phyloP scores from a whole-genome alignment of 1,284 basidiomycete species.

The Paramarasmius palmivorus region DNA sequence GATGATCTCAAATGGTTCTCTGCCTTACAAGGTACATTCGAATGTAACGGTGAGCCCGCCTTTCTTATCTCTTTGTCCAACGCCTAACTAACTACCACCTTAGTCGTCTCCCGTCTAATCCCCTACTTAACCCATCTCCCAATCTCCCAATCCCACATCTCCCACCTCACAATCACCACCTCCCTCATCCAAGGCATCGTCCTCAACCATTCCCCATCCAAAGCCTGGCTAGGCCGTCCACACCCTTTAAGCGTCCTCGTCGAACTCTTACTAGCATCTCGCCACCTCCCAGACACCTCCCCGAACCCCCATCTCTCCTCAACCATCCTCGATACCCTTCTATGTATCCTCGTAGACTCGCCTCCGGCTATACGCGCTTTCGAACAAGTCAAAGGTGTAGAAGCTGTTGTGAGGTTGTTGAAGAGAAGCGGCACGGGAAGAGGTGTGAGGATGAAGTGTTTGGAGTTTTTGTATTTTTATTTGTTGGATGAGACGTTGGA shows the following conservation, averaged over 20 bases:
- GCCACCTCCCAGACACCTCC: constrained; percentile 41
- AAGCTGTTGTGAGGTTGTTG: constrained; percentile 78
- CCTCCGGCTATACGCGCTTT: constrained; percentile 72
- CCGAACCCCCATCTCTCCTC: constrained; percentile 49
- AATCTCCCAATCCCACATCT: neutral
- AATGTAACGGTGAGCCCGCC: neutral
- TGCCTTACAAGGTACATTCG: neutral
- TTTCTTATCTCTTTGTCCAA: neutral
- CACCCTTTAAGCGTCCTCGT: constrained; percentile 55
- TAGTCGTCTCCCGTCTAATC: neutral
- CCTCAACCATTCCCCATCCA: constrained; percentile 69
- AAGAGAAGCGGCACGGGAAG: constrained; percentile 81
- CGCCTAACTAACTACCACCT: neutral
- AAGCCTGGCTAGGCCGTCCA: constrained; percentile 67
- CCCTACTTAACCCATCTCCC: neutral
- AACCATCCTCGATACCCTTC: constrained; percentile 75
- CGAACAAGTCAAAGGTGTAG: constrained; percentile 74
- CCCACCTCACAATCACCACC: neutral
- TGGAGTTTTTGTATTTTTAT: constrained; percentile 92
- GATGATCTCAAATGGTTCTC: neutral
- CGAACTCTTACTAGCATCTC: constrained; percentile 67
- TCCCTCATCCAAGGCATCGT: constrained; percentile 80
- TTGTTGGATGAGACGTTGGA: constrained; percentile 73
- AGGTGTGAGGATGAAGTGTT: constrained; percentile 91
- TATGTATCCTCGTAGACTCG: constrained; percentile 84